Percentiles rank a stretch among this genome's conserved stretches.
Evolutionary conservation across 2,329 filamentous ascomycete genomes (phyloP).

Genomic region (Elsinoe necatrix): DNA sequence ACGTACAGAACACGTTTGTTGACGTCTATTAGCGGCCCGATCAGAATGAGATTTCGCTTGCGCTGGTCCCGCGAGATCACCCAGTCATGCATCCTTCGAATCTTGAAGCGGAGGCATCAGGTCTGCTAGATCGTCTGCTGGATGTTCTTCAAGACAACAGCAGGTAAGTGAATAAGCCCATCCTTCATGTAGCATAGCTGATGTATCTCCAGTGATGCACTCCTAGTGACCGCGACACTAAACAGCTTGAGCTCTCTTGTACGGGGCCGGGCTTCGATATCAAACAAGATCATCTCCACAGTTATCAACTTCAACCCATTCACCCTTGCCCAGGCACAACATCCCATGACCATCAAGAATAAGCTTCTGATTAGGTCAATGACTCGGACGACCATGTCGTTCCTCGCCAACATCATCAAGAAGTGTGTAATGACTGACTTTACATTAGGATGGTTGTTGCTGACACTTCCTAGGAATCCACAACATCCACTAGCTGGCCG

Average conservation of each 20-base stretch:
- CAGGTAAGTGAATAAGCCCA: slow-evolving; percentile 50
- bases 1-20: slow-evolving; percentile 17
- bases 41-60: slow-evolving; percentile 74
- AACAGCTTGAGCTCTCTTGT: slow-evolving; percentile 80
- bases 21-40: slow-evolving; percentile 53
- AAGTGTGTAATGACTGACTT: slow-evolving; percentile 43
- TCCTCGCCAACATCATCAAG: slow-evolving; percentile 76
- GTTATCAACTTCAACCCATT: slow-evolving; percentile 88
- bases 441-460: background rate
- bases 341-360: slow-evolving; percentile 66
- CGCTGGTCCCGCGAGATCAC: slow-evolving; percentile 77
- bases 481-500: slow-evolving; percentile 64
- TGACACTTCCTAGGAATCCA: slow-evolving; percentile 53
- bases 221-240: slow-evolving; percentile 82
- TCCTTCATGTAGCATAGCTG: background rate
- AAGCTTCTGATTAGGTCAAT: slow-evolving; percentile 85
- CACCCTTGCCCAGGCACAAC: slow-evolving; percentile 57
- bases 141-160: slow-evolving; percentile 76
- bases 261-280: slow-evolving; percentile 69
- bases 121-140: slow-evolving; percentile 80
- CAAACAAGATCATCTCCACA: slow-evolving; percentile 75
- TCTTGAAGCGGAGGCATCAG: slow-evolving; percentile 87
- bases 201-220: slow-evolving; percentile 57
- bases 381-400: slow-evolving; percentile 80
- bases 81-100: slow-evolving; percentile 67